A percentile compares a stretch with the other conserved stretches of the same genome.
phyloP scores from a whole-genome alignment of 306 rosid species.

The Cyamopsis tetragonoloba region DNA sequence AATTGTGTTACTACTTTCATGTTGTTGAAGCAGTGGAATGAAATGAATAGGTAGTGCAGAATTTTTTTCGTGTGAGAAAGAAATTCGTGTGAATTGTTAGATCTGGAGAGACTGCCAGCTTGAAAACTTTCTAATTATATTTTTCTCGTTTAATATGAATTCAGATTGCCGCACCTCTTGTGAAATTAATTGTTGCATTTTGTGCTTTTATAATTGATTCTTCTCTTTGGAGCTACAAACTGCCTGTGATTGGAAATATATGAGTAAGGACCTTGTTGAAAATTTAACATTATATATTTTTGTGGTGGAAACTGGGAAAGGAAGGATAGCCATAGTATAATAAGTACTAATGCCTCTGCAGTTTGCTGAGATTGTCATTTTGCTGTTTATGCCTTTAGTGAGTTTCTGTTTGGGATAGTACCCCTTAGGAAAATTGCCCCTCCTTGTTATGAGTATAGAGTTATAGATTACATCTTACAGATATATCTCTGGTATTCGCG shows the following conservation, averaged over 20 bases:
- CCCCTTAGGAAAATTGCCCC: neutral
- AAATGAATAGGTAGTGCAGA: neutral
- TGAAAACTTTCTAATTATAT: neutral
- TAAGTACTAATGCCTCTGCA: neutral
- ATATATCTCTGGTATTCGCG: neutral
- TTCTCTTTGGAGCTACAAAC: constrained; percentile 10
- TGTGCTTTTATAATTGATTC: neutral
- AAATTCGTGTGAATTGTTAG: constrained; percentile 14
- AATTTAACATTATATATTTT: neutral
- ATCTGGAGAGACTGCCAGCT: constrained; percentile 13
- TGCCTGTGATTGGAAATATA: neutral
- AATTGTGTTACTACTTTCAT: neutral
- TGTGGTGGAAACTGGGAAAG: neutral
- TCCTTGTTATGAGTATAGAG: no score
- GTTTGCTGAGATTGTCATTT: constrained; percentile 11
- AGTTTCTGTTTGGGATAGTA: neutral
- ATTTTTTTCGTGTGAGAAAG: neutral
- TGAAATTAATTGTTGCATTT: neutral
- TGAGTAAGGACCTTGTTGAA: neutral
- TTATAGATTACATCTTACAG: neutral
- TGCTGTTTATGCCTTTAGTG: neutral
- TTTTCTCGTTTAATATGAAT: constrained; percentile 7
- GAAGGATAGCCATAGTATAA: neutral
- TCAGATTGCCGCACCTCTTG: neutral
- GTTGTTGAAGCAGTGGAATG: constrained; percentile 2